These are phyloP conservation scores for Neurospora intermedia DNA, from an alignment of 495 filamentous ascomycete genomes.

Conservation along the genomic window DNA sequence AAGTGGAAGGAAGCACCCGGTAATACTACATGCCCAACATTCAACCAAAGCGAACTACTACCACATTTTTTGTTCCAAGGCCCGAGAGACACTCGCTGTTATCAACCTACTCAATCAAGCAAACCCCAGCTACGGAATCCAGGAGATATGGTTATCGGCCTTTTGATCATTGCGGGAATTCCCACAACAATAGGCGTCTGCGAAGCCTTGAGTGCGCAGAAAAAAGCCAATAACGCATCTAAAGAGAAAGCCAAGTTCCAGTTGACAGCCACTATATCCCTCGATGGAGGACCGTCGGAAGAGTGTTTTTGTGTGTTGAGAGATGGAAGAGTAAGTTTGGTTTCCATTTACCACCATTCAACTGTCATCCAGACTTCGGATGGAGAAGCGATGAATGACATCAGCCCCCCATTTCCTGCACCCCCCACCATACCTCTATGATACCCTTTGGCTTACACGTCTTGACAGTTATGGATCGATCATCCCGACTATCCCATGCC, in stretches of 20 bases:
- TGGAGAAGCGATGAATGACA: constrained; percentile 1
- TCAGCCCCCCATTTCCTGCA: constrained; percentile 2
- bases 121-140: background rate
- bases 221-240: constrained; percentile 35
- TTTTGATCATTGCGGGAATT: constrained; percentile 35
- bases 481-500: constrained; percentile 31
- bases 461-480: constrained; percentile 33
- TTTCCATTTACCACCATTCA: background rate
- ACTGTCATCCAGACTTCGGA: background rate
- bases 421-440: background rate
- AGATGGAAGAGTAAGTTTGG: constrained; percentile 31
- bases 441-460: background rate
- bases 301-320: constrained; percentile 32
- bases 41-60: background rate
- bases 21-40: background rate
- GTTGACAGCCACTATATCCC: constrained; percentile 33
- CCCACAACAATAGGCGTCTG: constrained; percentile 41
- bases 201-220: constrained; percentile 40
- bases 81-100: background rate
- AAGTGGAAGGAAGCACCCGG: background rate
- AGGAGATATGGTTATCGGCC: constrained; percentile 28
- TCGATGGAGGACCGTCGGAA: constrained; percentile 26
- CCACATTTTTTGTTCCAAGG: background rate
- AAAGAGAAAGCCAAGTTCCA: constrained; percentile 44
- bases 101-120: background rate